Evolutionary conservation across 192 early-diverging fungal genomes (phyloP), one percentile per base, ranked within the genome.

Genomic region (Backusella circina): DNA sequence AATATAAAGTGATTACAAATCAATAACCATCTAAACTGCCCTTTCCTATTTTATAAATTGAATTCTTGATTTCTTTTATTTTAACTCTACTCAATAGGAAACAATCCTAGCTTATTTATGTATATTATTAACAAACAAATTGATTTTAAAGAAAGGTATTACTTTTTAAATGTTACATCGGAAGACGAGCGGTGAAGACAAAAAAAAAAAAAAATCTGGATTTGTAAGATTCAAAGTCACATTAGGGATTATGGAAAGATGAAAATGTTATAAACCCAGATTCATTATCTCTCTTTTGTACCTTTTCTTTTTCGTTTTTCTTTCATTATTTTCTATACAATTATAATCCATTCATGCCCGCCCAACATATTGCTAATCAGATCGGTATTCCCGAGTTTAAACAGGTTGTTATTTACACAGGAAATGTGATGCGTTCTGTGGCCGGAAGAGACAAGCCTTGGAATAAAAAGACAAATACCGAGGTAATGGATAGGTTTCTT

Each of bases 401-500:
- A 4, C 81, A 88, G 38, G 26, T 88, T 51, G 82, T 82, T 1
- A 73, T 88, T 26, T 85, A 83, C 75, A 88, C 86, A 21, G 86
- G 86, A 30, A 86, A 88, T 71, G 82, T 82, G 13, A 84, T 88
- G 82, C 82, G 82, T 16, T 85, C 83, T 4, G 80, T 84, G 16
- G 78, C 82, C 4, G 79, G 78, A 5, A 76, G 77, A 26, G 79
- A 80, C 35, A 64, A 81, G 30, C 83, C 83, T 36, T 77, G 77
- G 3, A 67, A 72, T 15, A 84, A 81, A 36, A 86, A 83, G 74
- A 83, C 86, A 3, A 88, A 88, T 54, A 79, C 76, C 57, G 86
- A 88, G 83, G 86, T 88, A 79, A 77, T 21, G 44, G 31, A 28
- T 28, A 21, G 15, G 21, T 44, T 4, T 15, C 23, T 70, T 26